Evolutionary conservation across 345 rosid species (phyloP), one percentile per base, ranked within the genome.

Genomic region (Excoecaria cochinchinensis): DNA sequence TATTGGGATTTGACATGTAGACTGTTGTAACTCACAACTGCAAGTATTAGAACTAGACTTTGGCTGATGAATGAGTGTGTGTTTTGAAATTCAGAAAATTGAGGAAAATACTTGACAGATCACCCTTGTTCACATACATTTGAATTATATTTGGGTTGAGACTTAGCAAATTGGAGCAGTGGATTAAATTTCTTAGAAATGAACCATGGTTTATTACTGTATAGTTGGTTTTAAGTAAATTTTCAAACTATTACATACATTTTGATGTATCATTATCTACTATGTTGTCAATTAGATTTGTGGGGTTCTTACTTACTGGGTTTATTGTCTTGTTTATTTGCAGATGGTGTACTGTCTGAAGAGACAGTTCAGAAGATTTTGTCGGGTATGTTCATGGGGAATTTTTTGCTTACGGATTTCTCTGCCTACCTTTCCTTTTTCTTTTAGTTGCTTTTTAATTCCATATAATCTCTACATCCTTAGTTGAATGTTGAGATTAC

Each of bases 321-420:
- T 17, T 65, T 46, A 47, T 72, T 67, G 13, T 67, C 44, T 55
- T 67, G n/a, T 53, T 76, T 75, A n/a, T 31, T 76, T 21, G 70
- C 81, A 87, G 95, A 83, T 78, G 87, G 56, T 24, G 59, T 67
- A 67, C 80, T 93, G 17, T 86, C 92, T 0, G 97, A 90, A 79
- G 96, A 91, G 66, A 86, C 86, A 58, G 71, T 89, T 36, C 76
- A 86, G 77, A 95, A 88, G 84, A 76, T 90, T 77, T 66, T 91
- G 67, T 81, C 91, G 56, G 98, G 97, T 87, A 81, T 72, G 80
- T 69, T 79, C 13, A 58, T 25, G 0, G 50, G 10, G 42, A 6
- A n/a, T n/a, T 68, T 21, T 31, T 69, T 17, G 13, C 56, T 17
- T 14, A 0, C 24, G 39, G 11, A 8, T 47, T 74, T 69, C 39